Conservation (phyloP, 345 rosid genomes). For the Linum tenue region DNA sequence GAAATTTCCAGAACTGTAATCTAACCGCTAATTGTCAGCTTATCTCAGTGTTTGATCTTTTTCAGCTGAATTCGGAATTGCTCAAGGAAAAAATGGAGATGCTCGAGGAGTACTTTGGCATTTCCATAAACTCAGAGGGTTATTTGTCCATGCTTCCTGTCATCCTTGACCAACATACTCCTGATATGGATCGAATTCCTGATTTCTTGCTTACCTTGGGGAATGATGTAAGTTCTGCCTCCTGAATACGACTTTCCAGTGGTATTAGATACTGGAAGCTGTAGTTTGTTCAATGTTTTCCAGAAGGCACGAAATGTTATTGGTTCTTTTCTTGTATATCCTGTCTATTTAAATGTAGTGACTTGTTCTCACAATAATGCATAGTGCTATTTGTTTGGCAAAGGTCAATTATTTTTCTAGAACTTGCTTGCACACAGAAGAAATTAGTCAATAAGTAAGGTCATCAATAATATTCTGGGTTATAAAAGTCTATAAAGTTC, state of each 20-base stretch:
- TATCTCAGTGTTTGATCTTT: constrained; percentile 10
- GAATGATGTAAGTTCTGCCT: constrained; percentile 65
- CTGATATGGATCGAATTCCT: constrained; percentile 95
- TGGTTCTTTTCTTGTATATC: no score
- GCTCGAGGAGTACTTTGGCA: constrained; percentile 79
- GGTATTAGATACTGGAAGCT: background rate
- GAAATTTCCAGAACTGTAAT: background rate
- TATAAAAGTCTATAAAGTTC: no score
- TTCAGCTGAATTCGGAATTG: constrained; percentile 72
- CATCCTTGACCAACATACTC: constrained; percentile 84
- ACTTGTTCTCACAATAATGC: no score
- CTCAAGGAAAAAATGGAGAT: constrained; percentile 67
- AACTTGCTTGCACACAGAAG: no score
- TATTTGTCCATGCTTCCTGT: constrained; percentile 80
- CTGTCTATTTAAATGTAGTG: no score
- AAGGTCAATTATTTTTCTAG: no score
- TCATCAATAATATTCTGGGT: no score
- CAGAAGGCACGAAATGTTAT: no score
- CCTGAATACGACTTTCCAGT: constrained; percentile 7
- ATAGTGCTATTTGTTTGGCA: no score
- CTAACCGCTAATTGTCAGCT: background rate
- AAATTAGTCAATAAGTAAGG: no score
- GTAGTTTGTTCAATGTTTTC: no score
- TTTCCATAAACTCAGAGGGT: constrained; percentile 55
- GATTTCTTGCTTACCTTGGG: constrained; percentile 85